These are phyloP conservation scores for Wakefieldia striispora DNA, from an alignment of 768 basidiomycete species.

Conservation along the genomic window DNA sequence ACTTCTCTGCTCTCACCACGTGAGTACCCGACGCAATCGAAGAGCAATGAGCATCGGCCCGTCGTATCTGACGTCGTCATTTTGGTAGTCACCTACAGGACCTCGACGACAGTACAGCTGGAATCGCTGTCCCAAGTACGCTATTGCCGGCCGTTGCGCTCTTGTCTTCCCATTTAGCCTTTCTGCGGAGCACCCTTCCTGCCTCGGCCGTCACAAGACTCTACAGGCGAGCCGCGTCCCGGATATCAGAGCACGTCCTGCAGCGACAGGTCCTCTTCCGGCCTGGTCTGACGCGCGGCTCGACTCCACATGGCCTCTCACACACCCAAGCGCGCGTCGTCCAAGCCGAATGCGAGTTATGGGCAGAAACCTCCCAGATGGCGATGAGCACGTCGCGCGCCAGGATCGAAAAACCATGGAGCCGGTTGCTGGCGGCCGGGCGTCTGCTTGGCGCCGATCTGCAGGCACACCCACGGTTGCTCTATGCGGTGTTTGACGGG, in stretches of 20 bases:
- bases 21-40: conserved; percentile 26
- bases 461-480: conserved; percentile 32
- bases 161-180: conserved; percentile 74
- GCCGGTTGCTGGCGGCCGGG: conserved; percentile 65
- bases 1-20: conserved; percentile 56
- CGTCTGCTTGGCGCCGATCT: conserved; percentile 60
- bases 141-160: conserved; percentile 75
- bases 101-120: conserved; percentile 12
- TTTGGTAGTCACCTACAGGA: conserved; percentile 13
- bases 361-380: conserved; percentile 75
- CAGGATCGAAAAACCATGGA: conserved; percentile 76
- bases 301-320: conserved; percentile 19
- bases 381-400: conserved; percentile 48
- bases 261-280: conserved; percentile 83
- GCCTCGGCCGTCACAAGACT: conserved; percentile 52
- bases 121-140: conserved; percentile 60
- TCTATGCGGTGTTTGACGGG: conserved; percentile 17
- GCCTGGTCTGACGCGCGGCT: conserved; percentile 54
- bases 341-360: conserved; percentile 71
- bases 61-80: conserved; percentile 1
- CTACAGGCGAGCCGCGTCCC: conserved; percentile 72
- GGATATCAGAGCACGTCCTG: conserved; percentile 73
- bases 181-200: conserved; percentile 65
- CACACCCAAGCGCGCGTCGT: conserved; percentile 57
- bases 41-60: neutral